phyloP scores from a whole-genome alignment of 495 filamentous ascomycete species.

The Trichoderma orchidacearum region DNA sequence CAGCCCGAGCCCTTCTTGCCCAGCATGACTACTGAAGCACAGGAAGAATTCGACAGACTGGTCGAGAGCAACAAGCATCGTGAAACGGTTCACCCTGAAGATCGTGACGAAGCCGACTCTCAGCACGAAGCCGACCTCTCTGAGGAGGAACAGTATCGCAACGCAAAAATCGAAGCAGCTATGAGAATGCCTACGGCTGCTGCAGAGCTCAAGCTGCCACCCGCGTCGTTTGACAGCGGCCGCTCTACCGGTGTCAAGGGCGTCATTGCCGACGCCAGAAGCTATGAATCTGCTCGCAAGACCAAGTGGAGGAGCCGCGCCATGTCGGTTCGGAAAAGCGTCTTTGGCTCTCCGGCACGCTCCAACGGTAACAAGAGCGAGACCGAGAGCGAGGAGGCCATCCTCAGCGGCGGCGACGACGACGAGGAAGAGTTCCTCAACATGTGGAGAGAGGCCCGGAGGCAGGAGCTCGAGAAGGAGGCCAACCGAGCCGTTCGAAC shows the following conservation, averaged over 20 bases:
- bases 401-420: slow-evolving; percentile 15
- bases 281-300: slow-evolving; percentile 73
- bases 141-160: slow-evolving; percentile 42
- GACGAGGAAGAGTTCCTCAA: slow-evolving; percentile 70
- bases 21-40: slow-evolving; percentile 51
- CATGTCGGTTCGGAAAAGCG: slow-evolving; percentile 27
- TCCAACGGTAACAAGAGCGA: slow-evolving; percentile 24
- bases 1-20: slow-evolving; percentile 2
- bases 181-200: slow-evolving; percentile 45
- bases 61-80: slow-evolving; percentile 39
- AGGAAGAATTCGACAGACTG: slow-evolving; percentile 75
- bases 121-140: slow-evolving; percentile 29
- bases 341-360: slow-evolving; percentile 20
- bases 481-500: slow-evolving; percentile 28
- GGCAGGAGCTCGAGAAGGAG: slow-evolving; percentile 58
- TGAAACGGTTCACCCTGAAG: slow-evolving; percentile 35
- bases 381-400: slow-evolving; percentile 41
- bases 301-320: slow-evolving; percentile 40
- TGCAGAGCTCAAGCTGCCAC: slow-evolving; percentile 40
- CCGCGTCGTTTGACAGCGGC: slow-evolving; percentile 57
- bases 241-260: slow-evolving; percentile 84
- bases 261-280: slow-evolving; percentile 89
- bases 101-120: slow-evolving; percentile 37
- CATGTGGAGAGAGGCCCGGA: slow-evolving; percentile 66
- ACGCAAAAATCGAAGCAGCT: slow-evolving; percentile 43